These are phyloP conservation scores for Porphyra umbilicalis DNA, from an alignment of 31 red algal species.

Conservation along the genomic window DNA sequence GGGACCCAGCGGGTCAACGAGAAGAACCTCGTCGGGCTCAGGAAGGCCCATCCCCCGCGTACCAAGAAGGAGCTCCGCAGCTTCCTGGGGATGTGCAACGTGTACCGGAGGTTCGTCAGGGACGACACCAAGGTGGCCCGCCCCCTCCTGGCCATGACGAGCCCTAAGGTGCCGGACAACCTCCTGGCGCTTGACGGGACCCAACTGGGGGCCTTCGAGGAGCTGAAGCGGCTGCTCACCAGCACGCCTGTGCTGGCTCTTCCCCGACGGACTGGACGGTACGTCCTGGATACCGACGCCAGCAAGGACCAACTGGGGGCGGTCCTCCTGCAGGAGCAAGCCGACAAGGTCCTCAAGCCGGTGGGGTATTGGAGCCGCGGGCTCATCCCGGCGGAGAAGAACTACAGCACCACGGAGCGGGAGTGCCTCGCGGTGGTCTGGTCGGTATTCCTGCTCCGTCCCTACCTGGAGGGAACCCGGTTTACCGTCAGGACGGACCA, in stretches of 20 bases:
- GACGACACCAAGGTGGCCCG: background rate
- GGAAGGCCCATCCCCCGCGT: background rate
- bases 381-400: background rate
- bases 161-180: background rate
- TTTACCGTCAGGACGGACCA: conserved; percentile 15
- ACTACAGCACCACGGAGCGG: conserved; percentile 30
- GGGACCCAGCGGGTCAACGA: no score
- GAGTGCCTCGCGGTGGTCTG: no score
- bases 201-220: conserved; percentile 6
- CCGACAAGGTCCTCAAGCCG: background rate
- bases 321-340: conserved; percentile 1
- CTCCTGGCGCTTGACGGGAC: background rate
- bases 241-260: conserved; percentile 10
- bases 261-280: background rate
- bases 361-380: conserved; percentile 12
- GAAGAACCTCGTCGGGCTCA: background rate
- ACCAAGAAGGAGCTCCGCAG: background rate
- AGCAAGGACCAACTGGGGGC: conserved; percentile 6
- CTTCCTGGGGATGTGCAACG: conserved; percentile 23
- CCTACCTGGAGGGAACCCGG: conserved; percentile 10
- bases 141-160: background rate
- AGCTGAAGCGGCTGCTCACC: conserved; percentile 12
- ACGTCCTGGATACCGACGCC: conserved; percentile 25
- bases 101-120: conserved; percentile 15
- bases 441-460: conserved; percentile 5